These are phyloP conservation scores for Hypoxylon rickii DNA, from an alignment of 495 filamentous ascomycete genomes.

Conservation along the genomic window DNA sequence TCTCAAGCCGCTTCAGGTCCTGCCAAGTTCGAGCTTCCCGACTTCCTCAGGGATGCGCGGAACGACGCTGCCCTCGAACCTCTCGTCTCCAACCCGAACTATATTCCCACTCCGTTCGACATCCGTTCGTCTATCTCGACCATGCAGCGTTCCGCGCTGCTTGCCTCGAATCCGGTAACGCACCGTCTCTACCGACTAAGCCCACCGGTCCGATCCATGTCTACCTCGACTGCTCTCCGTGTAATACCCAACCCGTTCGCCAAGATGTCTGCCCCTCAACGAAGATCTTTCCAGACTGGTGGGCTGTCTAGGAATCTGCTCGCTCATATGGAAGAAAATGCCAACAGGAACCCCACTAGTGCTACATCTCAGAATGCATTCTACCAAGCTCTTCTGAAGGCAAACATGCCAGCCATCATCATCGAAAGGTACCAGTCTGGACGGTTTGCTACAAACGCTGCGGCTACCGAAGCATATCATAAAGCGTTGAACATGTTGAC, in stretches of 20 bases:
- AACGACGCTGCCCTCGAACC: conserved; percentile 25
- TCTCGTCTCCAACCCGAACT: conserved; percentile 13
- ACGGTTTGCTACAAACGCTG: conserved; percentile 76
- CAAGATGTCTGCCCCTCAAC: conserved; percentile 31
- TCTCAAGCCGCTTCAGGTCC: conserved; percentile 4
- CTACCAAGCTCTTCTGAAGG: conserved; percentile 86
- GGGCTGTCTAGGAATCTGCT: conserved; percentile 53
- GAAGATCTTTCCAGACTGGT: conserved; percentile 46
- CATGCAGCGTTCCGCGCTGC: conserved; percentile 32
- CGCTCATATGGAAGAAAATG: conserved; percentile 72
- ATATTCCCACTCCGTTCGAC: conserved; percentile 34
- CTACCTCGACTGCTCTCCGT: conserved; percentile 30
- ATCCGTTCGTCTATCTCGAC: conserved; percentile 40
- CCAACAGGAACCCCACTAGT: conserved; percentile 88
- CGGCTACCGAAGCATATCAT: conserved; percentile 73
- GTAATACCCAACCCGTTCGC: conserved; percentile 23
- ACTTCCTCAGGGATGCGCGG: conserved; percentile 44
- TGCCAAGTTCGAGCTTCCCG: conserved; percentile 42
- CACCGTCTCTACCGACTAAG: conserved; percentile 25
- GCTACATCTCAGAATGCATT: conserved; percentile 88
- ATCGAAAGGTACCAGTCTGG: conserved; percentile 86
- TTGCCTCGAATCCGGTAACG: conserved; percentile 36
- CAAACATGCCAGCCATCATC: conserved; percentile 90
- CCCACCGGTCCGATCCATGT: conserved; percentile 30
- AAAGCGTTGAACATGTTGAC: conserved; percentile 70